phyloP scores from a whole-genome alignment of 2,329 filamentous ascomycete genomes.

The Xylariaceae sp. region DNA sequence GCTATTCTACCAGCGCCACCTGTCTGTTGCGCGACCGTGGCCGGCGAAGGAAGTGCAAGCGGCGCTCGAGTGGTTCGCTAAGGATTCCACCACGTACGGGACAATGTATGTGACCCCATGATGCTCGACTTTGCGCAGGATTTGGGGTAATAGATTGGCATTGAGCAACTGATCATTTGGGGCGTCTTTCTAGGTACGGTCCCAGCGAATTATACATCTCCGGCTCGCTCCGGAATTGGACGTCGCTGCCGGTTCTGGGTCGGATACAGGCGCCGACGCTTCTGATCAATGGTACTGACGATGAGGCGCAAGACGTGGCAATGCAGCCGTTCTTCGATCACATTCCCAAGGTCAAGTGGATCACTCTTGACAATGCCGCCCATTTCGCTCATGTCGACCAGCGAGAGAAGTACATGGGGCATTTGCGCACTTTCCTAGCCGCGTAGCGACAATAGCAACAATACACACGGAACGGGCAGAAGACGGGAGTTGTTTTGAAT shows the following conservation, averaged over 20 bases:
- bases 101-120: constrained; percentile 29
- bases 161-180: not conserved
- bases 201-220: constrained; percentile 20
- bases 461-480: too few species aligned
- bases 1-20: constrained; percentile 30
- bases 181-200: constrained; percentile 12
- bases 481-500: too few species aligned
- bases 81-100: constrained; percentile 31
- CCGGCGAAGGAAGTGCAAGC: constrained; percentile 27
- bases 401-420: constrained; percentile 26
- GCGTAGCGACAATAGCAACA: not conserved
- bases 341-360: constrained; percentile 34
- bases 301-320: constrained; percentile 33
- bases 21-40: constrained; percentile 19
- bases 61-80: constrained; percentile 29
- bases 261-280: constrained; percentile 33
- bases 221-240: constrained; percentile 27
- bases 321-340: constrained; percentile 33
- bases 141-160: too few species aligned
- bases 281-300: constrained; percentile 33
- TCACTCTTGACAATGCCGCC: constrained; percentile 32
- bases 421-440: constrained; percentile 7
- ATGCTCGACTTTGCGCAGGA: too few species aligned
- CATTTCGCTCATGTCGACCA: constrained; percentile 34
- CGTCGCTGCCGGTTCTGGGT: constrained; percentile 20